Evolutionary conservation across 345 rosid genomes (phyloP), one percentile per base, ranked within the genome.

Genomic region (Eucalyptus curtisii): DNA sequence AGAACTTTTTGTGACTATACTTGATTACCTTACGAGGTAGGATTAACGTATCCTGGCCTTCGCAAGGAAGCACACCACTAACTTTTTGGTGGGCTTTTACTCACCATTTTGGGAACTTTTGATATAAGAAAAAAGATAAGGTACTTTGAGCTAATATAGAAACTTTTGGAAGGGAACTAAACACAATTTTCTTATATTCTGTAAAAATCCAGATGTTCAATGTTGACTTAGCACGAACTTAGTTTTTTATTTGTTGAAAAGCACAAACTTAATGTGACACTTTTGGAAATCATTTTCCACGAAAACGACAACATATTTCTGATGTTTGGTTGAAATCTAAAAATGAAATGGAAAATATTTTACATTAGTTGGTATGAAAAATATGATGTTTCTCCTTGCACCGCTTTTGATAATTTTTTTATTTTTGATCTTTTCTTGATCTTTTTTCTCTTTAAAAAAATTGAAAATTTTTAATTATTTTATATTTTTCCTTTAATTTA

Each of bases 401-500:
- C 52, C 14, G 7, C 52, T 49, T 49, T 49, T 15, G 52, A 49
- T 49, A 14, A 49, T 49, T 4, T 42, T 42, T 4, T 13, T 13
- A 10, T 45, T 13, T 49, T 49, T 5, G 1, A 2, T 5, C 1
- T 5, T 49, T 49, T 49, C 5, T 49, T 15, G 16, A 1, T 49
- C 1, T 6, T 49, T 49, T 15, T 49, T 49, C 53, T 49, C 20
- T 49, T 15, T 15, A 16, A 16, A 49, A 49, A 49, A 49, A 49
- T 14, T 49, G 6, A 3, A 49, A 15, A 49, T 5, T 2, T 6
- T 49, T 49, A 2, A 15, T 49, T 49, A 49, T 16, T 49, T 6
- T 15, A 49, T 49, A 15, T 15, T 49, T 6, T 15, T 49, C 3
- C 3, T 16, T 16, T 49, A 49, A 49, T 15, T 13, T 49, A 1